Base-by-base conservation (phyloP, 176 grass and related monocot species). In the Tillandsia leiboldiana region DNA sequence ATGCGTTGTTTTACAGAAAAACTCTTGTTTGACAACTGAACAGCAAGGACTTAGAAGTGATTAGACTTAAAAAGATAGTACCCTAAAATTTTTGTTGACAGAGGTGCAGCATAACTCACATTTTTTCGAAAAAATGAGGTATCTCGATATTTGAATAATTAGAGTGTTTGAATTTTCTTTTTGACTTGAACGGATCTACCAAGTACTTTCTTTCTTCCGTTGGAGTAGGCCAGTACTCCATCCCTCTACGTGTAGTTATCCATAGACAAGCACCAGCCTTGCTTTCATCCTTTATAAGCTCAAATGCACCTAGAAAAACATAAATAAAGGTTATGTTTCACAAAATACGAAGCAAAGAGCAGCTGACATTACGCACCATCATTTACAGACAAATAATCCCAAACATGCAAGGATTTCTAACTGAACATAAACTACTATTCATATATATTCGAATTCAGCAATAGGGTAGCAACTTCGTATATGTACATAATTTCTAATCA, bases 191-290 rank as follows among this genome's bases (percentile, higher is more conserved):
- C 28, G 57, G 58, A 63, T 81, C 78, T 28, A 82, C 6, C 68
- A 86, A 28, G 83, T 93, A 99, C 63, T 86, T 90, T 69, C 69
- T 81, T 80, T 26, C 61, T 79, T 90, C 89, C 22, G 77, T 81
- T 75, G 82, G 68, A 51, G 94, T 70, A 66, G 89, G 94, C 94
- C 90, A 93, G 76, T 99, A 99, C 61, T 90, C 89, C 82, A 88
- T 79, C 50, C 94, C 94, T 87, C 78, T 90, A 48, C 89, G 81
- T 24, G 86, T 93, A 26, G 84, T 84, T 73, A 99, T 89, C 89
- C 87, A 99, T 65, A 99, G 75, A 85, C 94, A 93, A 68, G 87
- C 84, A 79, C 94, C 94, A 84, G 94, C 84, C 78, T 88, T 99
- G 68, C 76, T 99, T 67, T 93, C 94, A 77, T 99, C 90, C 75